Percentiles rank a stretch among this genome's conserved stretches.
Conservation (phyloP, 768 basidiomycete genomes). For the Suillus alpinus region DNA sequence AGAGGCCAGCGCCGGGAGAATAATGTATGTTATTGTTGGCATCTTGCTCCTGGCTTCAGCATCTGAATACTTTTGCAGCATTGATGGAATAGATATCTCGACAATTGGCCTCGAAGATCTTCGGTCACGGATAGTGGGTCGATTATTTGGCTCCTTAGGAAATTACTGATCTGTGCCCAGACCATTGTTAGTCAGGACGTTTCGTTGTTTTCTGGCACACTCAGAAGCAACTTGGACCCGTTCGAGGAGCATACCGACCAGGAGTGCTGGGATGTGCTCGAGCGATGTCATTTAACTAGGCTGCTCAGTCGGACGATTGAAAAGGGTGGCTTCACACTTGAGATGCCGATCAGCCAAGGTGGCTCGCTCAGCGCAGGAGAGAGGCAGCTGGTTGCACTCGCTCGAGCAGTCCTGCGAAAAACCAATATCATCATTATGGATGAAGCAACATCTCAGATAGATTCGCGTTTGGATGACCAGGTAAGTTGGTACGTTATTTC, state of each 20-base stretch:
- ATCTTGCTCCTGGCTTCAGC: neutral
- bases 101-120: constrained; percentile 69
- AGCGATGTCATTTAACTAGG: constrained; percentile 57
- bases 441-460: constrained; percentile 77
- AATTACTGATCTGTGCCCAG: neutral
- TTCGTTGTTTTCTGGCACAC: constrained; percentile 68
- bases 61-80: constrained; percentile 28
- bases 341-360: constrained; percentile 59
- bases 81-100: constrained; percentile 70
- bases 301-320: constrained; percentile 36
- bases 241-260: constrained; percentile 53
- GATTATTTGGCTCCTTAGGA: neutral
- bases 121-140: constrained; percentile 54
- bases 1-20: constrained; percentile 54
- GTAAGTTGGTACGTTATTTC: constrained; percentile 29
- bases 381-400: constrained; percentile 69
- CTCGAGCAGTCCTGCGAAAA: constrained; percentile 62
- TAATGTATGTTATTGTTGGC: constrained; percentile 42
- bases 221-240: constrained; percentile 73
- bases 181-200: constrained; percentile 64
- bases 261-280: constrained; percentile 65
- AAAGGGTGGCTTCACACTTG: constrained; percentile 35
- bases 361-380: constrained; percentile 76
- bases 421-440: constrained; percentile 73
- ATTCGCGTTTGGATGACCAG: constrained; percentile 66